These are phyloP conservation scores for Cochlearia excelsa DNA, from an alignment of 345 rosid genomes.

Conservation along the genomic window DNA sequence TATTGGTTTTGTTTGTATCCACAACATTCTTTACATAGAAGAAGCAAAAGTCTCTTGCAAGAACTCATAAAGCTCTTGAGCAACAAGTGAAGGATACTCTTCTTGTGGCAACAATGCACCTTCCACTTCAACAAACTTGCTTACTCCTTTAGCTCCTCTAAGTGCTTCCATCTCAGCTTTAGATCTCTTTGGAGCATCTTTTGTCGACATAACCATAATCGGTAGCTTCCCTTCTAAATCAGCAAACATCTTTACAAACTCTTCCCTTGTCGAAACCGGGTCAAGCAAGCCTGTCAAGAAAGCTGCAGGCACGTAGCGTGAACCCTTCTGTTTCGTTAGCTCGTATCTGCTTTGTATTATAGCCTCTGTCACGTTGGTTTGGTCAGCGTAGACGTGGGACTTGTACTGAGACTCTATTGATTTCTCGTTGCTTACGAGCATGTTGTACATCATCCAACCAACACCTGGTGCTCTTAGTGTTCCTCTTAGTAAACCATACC, in stretches of 20 bases:
- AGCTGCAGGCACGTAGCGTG: constrained; percentile 86
- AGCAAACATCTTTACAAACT: constrained; percentile 66
- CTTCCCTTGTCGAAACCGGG: constrained; percentile 69
- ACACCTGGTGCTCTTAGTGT: constrained; percentile 77
- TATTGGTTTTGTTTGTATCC: no score
- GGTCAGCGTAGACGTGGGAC: constrained; percentile 84
- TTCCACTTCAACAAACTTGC: constrained; percentile 67
- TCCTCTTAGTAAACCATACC: constrained; percentile 78
- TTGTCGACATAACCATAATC: constrained; percentile 56
- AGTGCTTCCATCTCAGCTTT: constrained; percentile 92
- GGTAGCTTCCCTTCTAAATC: constrained; percentile 59
- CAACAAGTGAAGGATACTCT: constrained; percentile 71
- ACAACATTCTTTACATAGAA: neutral
- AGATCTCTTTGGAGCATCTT: constrained; percentile 79
- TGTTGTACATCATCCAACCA: constrained; percentile 92
- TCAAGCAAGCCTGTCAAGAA: constrained; percentile 91
- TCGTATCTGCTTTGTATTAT: constrained; percentile 64
- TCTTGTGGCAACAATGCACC: constrained; percentile 92
- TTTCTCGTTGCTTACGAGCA: constrained; percentile 91
- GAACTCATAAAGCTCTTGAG: constrained; percentile 61
- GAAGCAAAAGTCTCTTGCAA: constrained; percentile 52
- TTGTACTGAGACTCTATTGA: constrained; percentile 80
- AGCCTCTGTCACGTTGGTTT: constrained; percentile 65
- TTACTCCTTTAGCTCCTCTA: constrained; percentile 63
- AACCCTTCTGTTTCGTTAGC: constrained; percentile 64